Base-by-base conservation (phyloP, 2,329 filamentous ascomycete species). In the Aureobasidium sp. region DNA sequence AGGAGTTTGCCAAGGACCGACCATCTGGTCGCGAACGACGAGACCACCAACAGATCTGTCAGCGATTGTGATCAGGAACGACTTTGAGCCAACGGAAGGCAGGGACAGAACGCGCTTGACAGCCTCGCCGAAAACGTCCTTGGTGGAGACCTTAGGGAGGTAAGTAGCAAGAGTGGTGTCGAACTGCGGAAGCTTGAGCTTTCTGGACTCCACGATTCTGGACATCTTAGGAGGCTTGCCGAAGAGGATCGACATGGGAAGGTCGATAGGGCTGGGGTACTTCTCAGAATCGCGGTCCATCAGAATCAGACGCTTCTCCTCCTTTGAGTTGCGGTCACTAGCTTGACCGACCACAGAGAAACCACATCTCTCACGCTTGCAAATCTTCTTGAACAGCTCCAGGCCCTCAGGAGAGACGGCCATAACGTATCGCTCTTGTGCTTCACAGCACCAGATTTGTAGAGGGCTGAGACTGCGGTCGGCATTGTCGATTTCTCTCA, bases 371-470 rank as follows among this genome's bases (percentile, higher is more conserved):
- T 99, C 94, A 72, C 94, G 84, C 65, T 87, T 83, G 74, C 78
- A 80, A 68, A 99, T 80, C 76, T 86, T 77, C 66, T 81, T 82
- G 75, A 88, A 88, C 26, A 79, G 78, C 69, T 93, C 92, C 70
- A 97, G 83, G 59, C 86, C 82, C 24, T 94, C 87, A 57, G 85
- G 84, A 64, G 92, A 91, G 65, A 99, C 86, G 9, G 95, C 87
- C 69, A 99, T 79, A 8, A 99, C 94, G 70, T 99, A 99, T 73
- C 94, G 84, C 76, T 99, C 94, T 73, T 99, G 94, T 0, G 94
- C 91, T 74, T 97, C 93, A 69, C 93, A 96, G 75, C 94, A 97
- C 92, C 93, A 97, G 51, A 99, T 96, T 73, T 97, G 90, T 63
- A 99, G 84, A 24, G 94, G 94, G 70, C 90, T 96, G 89, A 99